Evolutionary conservation across 2,329 filamentous ascomycete genomes (phyloP).

Genomic region (Stemphylium vesicarium): DNA sequence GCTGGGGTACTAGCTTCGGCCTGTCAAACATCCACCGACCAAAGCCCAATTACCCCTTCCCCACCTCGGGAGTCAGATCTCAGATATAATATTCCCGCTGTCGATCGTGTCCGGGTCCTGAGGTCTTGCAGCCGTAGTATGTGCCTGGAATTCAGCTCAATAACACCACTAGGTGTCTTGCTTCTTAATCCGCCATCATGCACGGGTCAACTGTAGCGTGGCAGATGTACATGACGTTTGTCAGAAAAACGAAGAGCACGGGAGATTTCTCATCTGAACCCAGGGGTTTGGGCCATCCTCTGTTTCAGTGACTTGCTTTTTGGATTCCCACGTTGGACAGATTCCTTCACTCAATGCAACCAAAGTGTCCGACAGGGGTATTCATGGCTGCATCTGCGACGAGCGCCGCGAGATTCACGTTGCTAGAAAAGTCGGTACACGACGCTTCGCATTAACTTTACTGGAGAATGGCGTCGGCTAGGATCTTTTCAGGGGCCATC

Average conservation of each 20-base stretch:
- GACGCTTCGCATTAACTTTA: constrained; percentile 5
- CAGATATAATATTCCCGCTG: constrained; percentile 8
- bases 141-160: no score
- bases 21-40: constrained; percentile 4
- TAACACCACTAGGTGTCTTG: no score
- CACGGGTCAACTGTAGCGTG: no score
- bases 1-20: constrained; percentile 9
- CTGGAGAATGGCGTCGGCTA: constrained; percentile 4
- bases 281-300: no score
- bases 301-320: no score
- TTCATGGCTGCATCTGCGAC: neutral
- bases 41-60: neutral
- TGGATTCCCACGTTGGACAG: neutral
- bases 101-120: neutral
- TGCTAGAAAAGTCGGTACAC: neutral
- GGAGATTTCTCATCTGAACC: no score
- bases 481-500: neutral
- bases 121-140: neutral
- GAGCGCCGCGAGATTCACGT: neutral
- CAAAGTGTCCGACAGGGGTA: no score
- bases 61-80: constrained; percentile 2
- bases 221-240: no score
- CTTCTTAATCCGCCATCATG: no score
- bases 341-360: no score
- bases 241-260: no score